These are phyloP conservation scores for Dioszegia aurantiaca DNA, from an alignment of 768 basidiomycete species.

Conservation along the genomic window DNA sequence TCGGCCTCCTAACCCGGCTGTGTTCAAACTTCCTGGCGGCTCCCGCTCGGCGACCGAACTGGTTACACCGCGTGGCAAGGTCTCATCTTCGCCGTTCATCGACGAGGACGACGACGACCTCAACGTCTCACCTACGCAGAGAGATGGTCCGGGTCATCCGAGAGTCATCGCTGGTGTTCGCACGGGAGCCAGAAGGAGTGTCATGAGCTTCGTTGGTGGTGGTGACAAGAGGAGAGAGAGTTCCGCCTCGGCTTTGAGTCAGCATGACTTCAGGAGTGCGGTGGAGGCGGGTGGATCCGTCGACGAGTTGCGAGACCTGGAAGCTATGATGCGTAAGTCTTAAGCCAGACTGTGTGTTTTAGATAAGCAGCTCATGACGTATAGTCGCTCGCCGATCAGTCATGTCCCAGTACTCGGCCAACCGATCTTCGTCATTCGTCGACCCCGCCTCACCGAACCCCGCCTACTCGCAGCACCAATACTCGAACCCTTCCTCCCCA, in stretches of 20 bases:
- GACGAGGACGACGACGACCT: conserved; percentile 42
- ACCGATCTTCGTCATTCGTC: conserved; percentile 13
- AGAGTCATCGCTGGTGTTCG: conserved; percentile 28
- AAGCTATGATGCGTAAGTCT: conserved; percentile 46
- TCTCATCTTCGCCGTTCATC: conserved; percentile 24
- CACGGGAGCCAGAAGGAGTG: conserved; percentile 20
- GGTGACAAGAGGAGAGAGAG: conserved; percentile 29
- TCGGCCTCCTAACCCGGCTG: conserved; percentile 34
- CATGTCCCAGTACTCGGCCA: conserved; percentile 44
- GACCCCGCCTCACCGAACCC: conserved; percentile 11
- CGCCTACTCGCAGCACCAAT: background rate
- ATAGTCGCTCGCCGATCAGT: conserved; percentile 42
- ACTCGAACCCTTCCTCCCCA: conserved; percentile 10
- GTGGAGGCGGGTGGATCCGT: conserved; percentile 44
- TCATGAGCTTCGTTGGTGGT: conserved; percentile 35
- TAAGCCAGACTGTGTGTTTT: background rate
- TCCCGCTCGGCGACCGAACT: conserved; percentile 40
- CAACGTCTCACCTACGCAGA: conserved; percentile 47
- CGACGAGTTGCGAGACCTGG: conserved; percentile 47
- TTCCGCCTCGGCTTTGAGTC: conserved; percentile 21
- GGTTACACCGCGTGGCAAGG: conserved; percentile 23
- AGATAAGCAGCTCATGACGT: background rate
- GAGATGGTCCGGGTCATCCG: conserved; percentile 37
- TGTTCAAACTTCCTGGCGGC: conserved; percentile 33
- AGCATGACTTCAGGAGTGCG: conserved; percentile 46